Conservation (phyloP, 805 yeast genomes). For the Yarrowia yakushimensis region DNA sequence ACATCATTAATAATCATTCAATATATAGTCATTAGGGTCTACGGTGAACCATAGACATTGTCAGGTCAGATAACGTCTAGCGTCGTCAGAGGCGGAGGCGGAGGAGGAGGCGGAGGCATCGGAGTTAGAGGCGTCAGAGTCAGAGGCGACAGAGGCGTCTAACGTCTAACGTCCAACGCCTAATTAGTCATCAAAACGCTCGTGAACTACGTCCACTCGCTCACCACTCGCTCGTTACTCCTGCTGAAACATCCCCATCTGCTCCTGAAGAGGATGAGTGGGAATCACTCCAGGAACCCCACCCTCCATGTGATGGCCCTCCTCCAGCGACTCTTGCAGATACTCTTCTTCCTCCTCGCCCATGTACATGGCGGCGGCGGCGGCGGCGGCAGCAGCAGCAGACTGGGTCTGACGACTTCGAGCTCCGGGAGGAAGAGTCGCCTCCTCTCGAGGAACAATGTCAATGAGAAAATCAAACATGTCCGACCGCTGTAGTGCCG, state of each 20-base stretch:
- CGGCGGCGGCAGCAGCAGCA: constrained; percentile 5
- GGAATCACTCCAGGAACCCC: constrained; percentile 1
- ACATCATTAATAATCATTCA: constrained; percentile 13
- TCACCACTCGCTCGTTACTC: not conserved
- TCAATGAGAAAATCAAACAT: constrained; percentile 97
- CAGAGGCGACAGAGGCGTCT: no score
- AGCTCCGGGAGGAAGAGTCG: constrained; percentile 31
- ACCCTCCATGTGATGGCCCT: constrained; percentile 9
- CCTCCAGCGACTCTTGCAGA: not conserved
- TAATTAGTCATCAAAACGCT: no score
- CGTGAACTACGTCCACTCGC: no score
- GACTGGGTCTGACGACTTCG: constrained; percentile 13
- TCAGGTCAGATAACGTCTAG: no score
- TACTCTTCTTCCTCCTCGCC: constrained; percentile 22
- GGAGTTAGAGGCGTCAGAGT: no score
- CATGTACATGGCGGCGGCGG: constrained; percentile 12
- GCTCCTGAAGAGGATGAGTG: constrained; percentile 18
- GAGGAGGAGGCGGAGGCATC: no score
- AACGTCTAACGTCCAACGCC: no score
- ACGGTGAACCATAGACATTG: not conserved
- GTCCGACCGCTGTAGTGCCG: constrained; percentile 89
- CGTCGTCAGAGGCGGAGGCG: no score
- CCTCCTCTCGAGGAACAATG: constrained; percentile 89
- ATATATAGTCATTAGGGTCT: constrained; percentile 13
- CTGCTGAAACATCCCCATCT: constrained; percentile 22